phyloP scores from a whole-genome alignment of 2,329 filamentous ascomycete genomes.

The Microcera coccophila region DNA sequence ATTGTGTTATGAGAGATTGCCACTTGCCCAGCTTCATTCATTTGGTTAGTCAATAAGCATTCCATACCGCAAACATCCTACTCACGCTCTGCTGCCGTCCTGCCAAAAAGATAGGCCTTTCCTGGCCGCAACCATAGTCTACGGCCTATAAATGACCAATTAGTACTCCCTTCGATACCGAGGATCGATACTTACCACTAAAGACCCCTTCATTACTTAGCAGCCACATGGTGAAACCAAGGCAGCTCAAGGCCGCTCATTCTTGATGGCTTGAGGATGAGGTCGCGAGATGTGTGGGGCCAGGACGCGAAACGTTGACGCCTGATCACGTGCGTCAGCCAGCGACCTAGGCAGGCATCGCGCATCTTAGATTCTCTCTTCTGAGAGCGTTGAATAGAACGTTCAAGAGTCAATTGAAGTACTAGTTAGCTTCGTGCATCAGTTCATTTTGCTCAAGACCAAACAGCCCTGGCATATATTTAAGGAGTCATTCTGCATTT shows the following conservation, averaged over 20 bases:
- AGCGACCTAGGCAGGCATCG: too few species aligned
- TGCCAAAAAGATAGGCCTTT: slow-evolving; percentile 79
- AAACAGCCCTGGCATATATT: too few species aligned
- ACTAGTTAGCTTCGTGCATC: too few species aligned
- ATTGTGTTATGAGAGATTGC: slow-evolving; percentile 77
- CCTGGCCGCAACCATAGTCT: slow-evolving; percentile 82
- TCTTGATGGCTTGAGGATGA: slow-evolving; percentile 25
- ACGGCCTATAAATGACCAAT: slow-evolving; percentile 28
- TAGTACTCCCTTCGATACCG: not conserved
- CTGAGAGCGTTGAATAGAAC: too few species aligned
- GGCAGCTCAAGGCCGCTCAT: slow-evolving; percentile 17
- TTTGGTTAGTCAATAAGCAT: slow-evolving; percentile 5
- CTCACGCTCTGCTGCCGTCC: slow-evolving; percentile 65
- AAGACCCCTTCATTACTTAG: slow-evolving; percentile 57
- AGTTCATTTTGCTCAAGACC: too few species aligned
- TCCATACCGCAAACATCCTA: not conserved
- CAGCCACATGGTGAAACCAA: slow-evolving; percentile 55
- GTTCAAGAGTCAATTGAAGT: too few species aligned
- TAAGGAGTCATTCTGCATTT: too few species aligned
- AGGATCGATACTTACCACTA: slow-evolving; percentile 38
- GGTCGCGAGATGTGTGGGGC: slow-evolving; percentile 23
- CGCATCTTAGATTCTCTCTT: too few species aligned
- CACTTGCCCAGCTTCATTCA: slow-evolving; percentile 57
- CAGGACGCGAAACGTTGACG: slow-evolving; percentile 19
- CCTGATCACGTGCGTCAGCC: slow-evolving; percentile 23